phyloP scores from a whole-genome alignment of 192 early-diverging fungal species.

The Chytriomyces hyalinus region DNA sequence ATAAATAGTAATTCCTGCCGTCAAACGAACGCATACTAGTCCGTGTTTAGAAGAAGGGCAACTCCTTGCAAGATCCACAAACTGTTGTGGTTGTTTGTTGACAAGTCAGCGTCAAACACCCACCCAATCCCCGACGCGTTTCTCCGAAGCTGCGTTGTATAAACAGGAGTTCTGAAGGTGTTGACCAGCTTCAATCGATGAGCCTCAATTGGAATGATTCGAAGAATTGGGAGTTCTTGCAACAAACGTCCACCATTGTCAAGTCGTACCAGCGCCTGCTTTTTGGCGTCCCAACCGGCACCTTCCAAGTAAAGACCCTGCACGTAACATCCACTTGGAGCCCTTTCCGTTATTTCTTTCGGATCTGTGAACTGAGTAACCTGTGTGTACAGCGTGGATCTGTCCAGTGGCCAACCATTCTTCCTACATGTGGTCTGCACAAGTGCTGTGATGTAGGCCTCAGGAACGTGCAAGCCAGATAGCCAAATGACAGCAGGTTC shows the following conservation, averaged over 20 bases:
- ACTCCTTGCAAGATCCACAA: conserved; percentile 70
- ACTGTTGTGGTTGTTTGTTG: conserved; percentile 60
- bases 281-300: conserved; percentile 62
- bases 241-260: conserved; percentile 59
- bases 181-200: conserved; percentile 64
- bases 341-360: conserved; percentile 59
- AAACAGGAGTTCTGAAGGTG: conserved; percentile 69
- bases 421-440: conserved; percentile 68
- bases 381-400: conserved; percentile 66
- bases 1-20: neutral
- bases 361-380: conserved; percentile 62
- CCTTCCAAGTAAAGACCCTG: conserved; percentile 67
- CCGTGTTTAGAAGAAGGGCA: conserved; percentile 61
- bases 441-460: conserved; percentile 66
- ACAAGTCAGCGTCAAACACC: conserved; percentile 70
- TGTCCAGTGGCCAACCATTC: conserved; percentile 67
- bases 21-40: conserved; percentile 22
- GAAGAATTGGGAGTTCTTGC: conserved; percentile 62
- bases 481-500: conserved; percentile 70
- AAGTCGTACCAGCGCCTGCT: conserved; percentile 51
- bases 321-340: conserved; percentile 63
- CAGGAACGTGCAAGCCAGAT: conserved; percentile 65
- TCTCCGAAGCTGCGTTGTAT: conserved; percentile 64
- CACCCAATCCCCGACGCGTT: conserved; percentile 67
- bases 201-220: conserved; percentile 68